Conservation (phyloP, 805 yeast genomes). For the Yarrowia porcina region DNA sequence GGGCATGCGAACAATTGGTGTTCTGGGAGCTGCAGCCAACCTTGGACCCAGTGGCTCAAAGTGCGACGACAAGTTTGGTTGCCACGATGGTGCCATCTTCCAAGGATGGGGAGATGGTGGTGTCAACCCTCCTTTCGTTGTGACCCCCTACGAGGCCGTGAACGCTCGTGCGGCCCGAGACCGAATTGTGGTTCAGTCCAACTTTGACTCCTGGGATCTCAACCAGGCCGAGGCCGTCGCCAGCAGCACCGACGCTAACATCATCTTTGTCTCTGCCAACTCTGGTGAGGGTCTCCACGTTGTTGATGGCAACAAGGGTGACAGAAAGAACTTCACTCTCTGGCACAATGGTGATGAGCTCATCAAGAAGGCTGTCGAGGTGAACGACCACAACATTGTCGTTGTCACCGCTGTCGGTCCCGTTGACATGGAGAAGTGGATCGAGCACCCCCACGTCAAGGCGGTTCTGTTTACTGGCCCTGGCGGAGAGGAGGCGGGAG, state of each 20-base stretch:
- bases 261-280: conserved; percentile 53
- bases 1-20: conserved; percentile 41
- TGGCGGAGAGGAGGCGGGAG: conserved; percentile 53
- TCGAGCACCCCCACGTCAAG: conserved; percentile 56
- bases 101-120: conserved; percentile 68
- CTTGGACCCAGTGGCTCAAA: conserved; percentile 51
- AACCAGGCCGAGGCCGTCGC: conserved; percentile 9
- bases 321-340: conserved; percentile 50
- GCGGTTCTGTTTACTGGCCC: conserved; percentile 57
- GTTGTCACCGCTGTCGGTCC: conserved; percentile 60
- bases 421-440: conserved; percentile 53
- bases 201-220: conserved; percentile 11
- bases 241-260: conserved; percentile 45
- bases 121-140: conserved; percentile 52
- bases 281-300: conserved; percentile 60
- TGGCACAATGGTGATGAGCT: conserved; percentile 60
- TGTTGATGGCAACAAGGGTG: conserved; percentile 59
- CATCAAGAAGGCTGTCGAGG: conserved; percentile 48
- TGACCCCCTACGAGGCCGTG: conserved; percentile 59
- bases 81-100: conserved; percentile 53
- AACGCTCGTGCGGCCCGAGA: conserved; percentile 45
- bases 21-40: conserved; percentile 45
- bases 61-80: conserved; percentile 49
- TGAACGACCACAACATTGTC: conserved; percentile 55
- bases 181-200: background rate